These are phyloP conservation scores for Saprolegnia parasitica DNA, from an alignment of 352 stramenopile species.

Conservation along the genomic window DNA sequence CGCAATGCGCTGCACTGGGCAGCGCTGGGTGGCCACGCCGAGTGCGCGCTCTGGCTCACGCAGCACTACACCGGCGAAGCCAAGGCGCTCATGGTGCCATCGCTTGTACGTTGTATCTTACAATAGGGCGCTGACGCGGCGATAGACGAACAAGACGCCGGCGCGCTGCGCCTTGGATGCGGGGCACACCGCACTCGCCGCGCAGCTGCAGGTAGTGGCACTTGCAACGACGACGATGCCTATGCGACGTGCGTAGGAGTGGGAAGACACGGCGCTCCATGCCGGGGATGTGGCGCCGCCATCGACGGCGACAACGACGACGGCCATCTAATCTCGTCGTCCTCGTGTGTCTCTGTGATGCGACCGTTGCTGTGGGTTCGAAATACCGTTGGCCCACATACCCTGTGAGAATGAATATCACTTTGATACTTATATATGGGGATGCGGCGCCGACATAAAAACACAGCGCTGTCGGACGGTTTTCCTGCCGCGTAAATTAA, in stretches of 20 bases:
- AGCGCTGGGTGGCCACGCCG: conserved; percentile 7
- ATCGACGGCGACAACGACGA: too few species aligned
- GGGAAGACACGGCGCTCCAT: not conserved
- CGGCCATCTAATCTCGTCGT: too few species aligned
- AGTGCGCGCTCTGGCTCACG: conserved; percentile 20
- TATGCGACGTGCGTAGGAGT: conserved; percentile 2
- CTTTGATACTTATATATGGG: not conserved
- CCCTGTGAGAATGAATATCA: conserved; percentile 9
- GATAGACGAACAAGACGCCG: conserved; percentile 21
- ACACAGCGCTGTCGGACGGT: too few species aligned
- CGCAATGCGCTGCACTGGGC: conserved; percentile 20
- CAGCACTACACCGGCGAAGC: not conserved
- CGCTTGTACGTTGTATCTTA: conserved; percentile 7
- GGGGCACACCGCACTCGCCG: not conserved
- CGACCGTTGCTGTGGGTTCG: too few species aligned
- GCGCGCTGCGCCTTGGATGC: conserved; percentile 16
- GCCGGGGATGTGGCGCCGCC: too few species aligned
- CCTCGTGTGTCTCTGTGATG: too few species aligned
- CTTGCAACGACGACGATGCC: not conserved
- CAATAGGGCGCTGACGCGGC: not conserved
- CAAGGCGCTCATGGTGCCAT: not conserved
- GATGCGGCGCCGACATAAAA: too few species aligned
- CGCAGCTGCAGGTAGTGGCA: not conserved
- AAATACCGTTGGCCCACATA: not conserved
- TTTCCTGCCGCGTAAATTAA: not conserved